These are phyloP conservation scores for Sanghuangporus sanghuang DNA, from an alignment of 1,284 basidiomycete species.

Conservation along the genomic window DNA sequence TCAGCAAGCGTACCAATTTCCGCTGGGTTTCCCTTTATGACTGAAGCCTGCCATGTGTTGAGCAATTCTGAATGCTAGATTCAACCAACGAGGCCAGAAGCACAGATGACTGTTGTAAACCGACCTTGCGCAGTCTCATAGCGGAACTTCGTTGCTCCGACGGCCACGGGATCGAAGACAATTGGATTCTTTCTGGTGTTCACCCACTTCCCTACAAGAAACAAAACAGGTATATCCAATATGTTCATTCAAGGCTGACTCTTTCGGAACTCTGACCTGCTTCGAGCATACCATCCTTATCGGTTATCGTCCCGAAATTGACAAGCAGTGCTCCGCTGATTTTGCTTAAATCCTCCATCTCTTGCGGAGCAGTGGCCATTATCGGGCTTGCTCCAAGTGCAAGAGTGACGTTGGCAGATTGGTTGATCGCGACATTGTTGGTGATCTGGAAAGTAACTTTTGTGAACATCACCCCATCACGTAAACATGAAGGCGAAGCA, in stretches of 20 bases:
- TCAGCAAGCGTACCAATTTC: slow-evolving; percentile 81
- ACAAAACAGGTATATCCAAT: not conserved
- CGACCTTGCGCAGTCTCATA: slow-evolving; percentile 50
- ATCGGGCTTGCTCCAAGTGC: slow-evolving; percentile 90
- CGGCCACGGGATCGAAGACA: slow-evolving; percentile 91
- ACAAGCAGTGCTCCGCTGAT: slow-evolving; percentile 73
- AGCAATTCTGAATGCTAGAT: slow-evolving; percentile 52
- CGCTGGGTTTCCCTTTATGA: slow-evolving; percentile 94
- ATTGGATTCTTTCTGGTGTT: slow-evolving; percentile 76
- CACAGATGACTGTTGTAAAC: slow-evolving; percentile 9
- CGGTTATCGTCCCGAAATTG: slow-evolving; percentile 88
- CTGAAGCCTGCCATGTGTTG: slow-evolving; percentile 81
- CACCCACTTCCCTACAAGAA: slow-evolving; percentile 46
- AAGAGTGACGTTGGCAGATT: slow-evolving; percentile 89
- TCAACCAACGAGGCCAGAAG: not conserved
- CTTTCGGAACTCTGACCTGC: slow-evolving; percentile 47
- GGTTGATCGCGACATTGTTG: slow-evolving; percentile 85
- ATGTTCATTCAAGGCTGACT: not conserved
- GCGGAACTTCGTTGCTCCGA: slow-evolving; percentile 80
- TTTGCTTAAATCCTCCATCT: slow-evolving; percentile 77
- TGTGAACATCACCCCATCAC: no score
- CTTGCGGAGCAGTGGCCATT: slow-evolving; percentile 82
- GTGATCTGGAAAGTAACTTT: slow-evolving; percentile 58
- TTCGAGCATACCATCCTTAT: slow-evolving; percentile 74
- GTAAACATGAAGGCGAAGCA: not conserved